These are phyloP conservation scores for Rhododendron ovatum DNA, from an alignment of 148 eudicot species.

Conservation along the genomic window DNA sequence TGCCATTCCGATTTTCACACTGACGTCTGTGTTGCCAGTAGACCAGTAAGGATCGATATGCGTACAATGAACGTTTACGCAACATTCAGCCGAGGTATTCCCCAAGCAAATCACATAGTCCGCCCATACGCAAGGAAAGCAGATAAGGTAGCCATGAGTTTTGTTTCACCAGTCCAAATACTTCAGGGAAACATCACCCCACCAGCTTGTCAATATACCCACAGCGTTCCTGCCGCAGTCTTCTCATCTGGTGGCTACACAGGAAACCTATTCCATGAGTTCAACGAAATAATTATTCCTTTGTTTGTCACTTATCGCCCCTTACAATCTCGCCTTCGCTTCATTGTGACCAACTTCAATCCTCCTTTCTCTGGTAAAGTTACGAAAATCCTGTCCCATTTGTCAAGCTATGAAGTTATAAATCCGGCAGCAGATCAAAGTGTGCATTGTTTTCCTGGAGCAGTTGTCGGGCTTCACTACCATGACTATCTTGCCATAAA, in stretches of 20 bases:
- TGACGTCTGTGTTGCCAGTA: constrained; percentile 28
- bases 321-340: constrained; percentile 28
- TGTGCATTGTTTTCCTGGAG: constrained; percentile 55
- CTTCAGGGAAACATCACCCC: constrained; percentile 26
- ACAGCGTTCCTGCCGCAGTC: constrained; percentile 48
- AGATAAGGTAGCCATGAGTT: constrained; percentile 23
- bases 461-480: constrained; percentile 42
- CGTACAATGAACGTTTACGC: constrained; percentile 18
- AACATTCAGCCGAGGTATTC: constrained; percentile 7
- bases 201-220: constrained; percentile 42
- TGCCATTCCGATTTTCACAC: constrained; percentile 23
- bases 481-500: constrained; percentile 35
- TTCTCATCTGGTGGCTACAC: constrained; percentile 58
- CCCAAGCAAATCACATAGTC: constrained; percentile 8
- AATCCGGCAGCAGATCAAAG: constrained; percentile 24
- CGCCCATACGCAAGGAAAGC: constrained; percentile 50
- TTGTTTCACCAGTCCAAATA: constrained; percentile 43
- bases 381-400: constrained; percentile 15
- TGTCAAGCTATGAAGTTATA: constrained; percentile 33
- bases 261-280: constrained; percentile 50
- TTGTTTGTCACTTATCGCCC: constrained; percentile 42
- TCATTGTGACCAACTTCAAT: constrained; percentile 35
- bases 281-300: constrained; percentile 57
- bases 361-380: constrained; percentile 35
- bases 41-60: constrained; percentile 25